Percentiles rank a stretch among this genome's conserved stretches.
phyloP scores from a whole-genome alignment of 2,329 filamentous ascomycete species.

The Thyridium curvatum region DNA sequence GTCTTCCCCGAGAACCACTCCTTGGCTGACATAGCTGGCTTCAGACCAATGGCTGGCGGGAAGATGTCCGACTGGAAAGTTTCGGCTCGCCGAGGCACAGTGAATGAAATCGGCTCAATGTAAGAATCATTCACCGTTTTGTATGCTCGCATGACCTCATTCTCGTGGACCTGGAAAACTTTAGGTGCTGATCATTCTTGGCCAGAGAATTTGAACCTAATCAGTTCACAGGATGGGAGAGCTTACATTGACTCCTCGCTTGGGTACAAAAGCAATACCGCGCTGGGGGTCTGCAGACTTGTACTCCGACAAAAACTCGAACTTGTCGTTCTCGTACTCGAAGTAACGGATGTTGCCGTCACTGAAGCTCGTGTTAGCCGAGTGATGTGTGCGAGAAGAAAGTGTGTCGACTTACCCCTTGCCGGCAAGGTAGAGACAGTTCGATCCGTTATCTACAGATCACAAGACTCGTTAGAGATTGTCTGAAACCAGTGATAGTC shows the following conservation, averaged over 20 bases:
- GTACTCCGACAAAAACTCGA: slow-evolving; percentile 94
- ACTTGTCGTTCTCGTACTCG: slow-evolving; percentile 97
- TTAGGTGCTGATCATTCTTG: slow-evolving; percentile 3
- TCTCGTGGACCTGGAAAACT: slow-evolving; percentile 68
- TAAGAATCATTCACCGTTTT: slow-evolving; percentile 95
- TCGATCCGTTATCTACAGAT: slow-evolving; percentile 71
- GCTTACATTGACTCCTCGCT: slow-evolving; percentile 83
- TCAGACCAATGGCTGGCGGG: slow-evolving; percentile 74
- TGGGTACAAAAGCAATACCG: slow-evolving; percentile 88
- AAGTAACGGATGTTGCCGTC: slow-evolving; percentile 99
- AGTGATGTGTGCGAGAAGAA: slow-evolving; percentile 12
- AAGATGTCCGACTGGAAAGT: slow-evolving; percentile 97
- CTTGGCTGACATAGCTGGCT: slow-evolving; percentile 69
- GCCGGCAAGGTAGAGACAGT: slow-evolving; percentile 91
- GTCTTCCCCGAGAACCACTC: slow-evolving; percentile 89
- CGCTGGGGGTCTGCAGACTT: slow-evolving; percentile 94
- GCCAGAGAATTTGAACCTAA: too few relatives aligned
- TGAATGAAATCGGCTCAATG: slow-evolving; percentile 96
- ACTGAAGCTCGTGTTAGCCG: slow-evolving; percentile 33
- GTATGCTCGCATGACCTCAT: slow-evolving; percentile 91
- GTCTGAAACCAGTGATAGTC: slow-evolving; percentile 14
- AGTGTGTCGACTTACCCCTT: slow-evolving; percentile 65
- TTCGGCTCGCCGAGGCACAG: slow-evolving; percentile 87
- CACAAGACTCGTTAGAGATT: background rate
- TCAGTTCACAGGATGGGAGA: background rate